Evolutionary conservation across 225 moss, liverwort and hornwort genomes (phyloP), one percentile per base, ranked within the genome.

Genomic region (Marchantia paleacea): DNA sequence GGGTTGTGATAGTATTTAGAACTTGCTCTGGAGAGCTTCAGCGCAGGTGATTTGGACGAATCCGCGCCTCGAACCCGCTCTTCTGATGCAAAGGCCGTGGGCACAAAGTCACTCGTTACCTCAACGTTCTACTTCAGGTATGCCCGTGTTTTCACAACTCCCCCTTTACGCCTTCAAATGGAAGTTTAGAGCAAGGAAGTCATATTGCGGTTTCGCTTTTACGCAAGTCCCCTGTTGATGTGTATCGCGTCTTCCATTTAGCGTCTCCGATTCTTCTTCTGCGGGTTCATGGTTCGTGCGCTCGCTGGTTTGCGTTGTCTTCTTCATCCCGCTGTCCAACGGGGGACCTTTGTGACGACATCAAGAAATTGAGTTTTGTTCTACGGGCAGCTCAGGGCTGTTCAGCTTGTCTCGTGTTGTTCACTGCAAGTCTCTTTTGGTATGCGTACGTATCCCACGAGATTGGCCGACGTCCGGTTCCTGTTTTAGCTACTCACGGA

Each of bases 31-130:
- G 55, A 55, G 55, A 55, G 55, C 55, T 55, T 55, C 55, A 55
- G 55, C 55, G 55, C 55, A 55, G 55, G 55, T 55, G 55, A 55
- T 74, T 28, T n/a, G 73, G 74, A 74, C 25, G 54, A 55, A 53
- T 55, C 13, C 26, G 25, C 18, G 50, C 22, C n/a, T 19, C 8
- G 54, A 55, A 7, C 9, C 19, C 52, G 64, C 12, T 22, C 12
- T 25, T 15, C 13, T 53, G 54, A 26, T 55, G 26, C 53, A 14
- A 55, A 74, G 54, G 24, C 0, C 28, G 25, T 55, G 74, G 53
- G 5, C n/a, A 54, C 53, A 24, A 20, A 74, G 24, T 53, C 52
- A 52, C 8, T 74, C 52, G n/a, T 25, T 13, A 12, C 28, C 28
- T 54, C 26, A 26, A 24, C 24, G 52, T 1, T 10, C 69, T 30